These are phyloP conservation scores for Fusarium pseudocircinatum DNA, from an alignment of 2,329 filamentous ascomycete species.

Conservation along the genomic window DNA sequence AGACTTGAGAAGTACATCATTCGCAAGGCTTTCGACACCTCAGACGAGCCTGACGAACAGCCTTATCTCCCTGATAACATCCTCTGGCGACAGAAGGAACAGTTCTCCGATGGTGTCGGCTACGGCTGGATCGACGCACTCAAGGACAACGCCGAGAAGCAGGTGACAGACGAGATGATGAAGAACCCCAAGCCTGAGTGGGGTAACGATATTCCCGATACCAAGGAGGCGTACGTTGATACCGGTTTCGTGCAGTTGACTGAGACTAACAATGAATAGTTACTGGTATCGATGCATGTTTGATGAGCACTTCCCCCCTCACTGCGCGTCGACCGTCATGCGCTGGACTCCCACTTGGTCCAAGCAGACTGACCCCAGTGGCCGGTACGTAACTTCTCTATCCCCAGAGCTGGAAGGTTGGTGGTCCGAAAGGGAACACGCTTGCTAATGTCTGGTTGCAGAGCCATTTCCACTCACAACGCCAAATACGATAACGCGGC, in stretches of 20 bases:
- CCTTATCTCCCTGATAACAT: slow-evolving; percentile 97
- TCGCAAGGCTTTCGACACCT: slow-evolving; percentile 96
- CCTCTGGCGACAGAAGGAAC: slow-evolving; percentile 98
- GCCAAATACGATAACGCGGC: slow-evolving; percentile 72
- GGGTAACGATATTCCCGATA: slow-evolving; percentile 91
- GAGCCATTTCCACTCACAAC: slow-evolving; percentile 80
- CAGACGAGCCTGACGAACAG: slow-evolving; percentile 79
- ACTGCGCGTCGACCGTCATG: slow-evolving; percentile 92
- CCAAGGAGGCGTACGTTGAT: slow-evolving; percentile 84
- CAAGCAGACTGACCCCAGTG: slow-evolving; percentile 93
- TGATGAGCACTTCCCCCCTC: slow-evolving; percentile 95
- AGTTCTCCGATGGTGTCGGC: slow-evolving; percentile 97
- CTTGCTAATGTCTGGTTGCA: slow-evolving; percentile 48
- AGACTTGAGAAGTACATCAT: slow-evolving; percentile 98
- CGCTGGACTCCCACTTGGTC: slow-evolving; percentile 98
- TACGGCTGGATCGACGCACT: slow-evolving; percentile 99
- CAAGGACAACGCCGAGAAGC: slow-evolving; percentile 90
- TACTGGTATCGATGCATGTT: slow-evolving; percentile 99
- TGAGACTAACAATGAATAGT: slow-evolving; percentile 53
- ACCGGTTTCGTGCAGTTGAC: not conserved
- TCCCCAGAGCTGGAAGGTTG: not conserved
- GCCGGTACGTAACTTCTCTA: slow-evolving; percentile 66
- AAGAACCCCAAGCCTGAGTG: slow-evolving; percentile 97
- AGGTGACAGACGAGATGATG: slow-evolving; percentile 97
- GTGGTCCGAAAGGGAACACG: not conserved